phyloP scores from a whole-genome alignment of 2,329 filamentous ascomycete genomes.

The Penicillium sp. region DNA sequence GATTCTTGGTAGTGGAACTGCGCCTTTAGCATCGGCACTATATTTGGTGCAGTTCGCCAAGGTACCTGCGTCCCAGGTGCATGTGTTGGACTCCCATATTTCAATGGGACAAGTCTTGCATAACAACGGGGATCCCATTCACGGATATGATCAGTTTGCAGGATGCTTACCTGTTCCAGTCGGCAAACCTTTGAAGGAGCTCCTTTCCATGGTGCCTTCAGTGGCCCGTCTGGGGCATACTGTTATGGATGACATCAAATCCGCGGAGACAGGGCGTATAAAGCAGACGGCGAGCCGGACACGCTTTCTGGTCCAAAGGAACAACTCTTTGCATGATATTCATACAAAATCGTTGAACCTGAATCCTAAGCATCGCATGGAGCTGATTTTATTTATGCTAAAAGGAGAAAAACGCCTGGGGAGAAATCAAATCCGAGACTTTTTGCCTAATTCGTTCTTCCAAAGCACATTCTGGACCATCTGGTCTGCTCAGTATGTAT shows the following conservation, averaged over 20 bases:
- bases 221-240: not conserved
- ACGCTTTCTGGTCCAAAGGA: constrained; percentile 7
- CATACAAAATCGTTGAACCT: not conserved
- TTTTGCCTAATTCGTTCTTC: constrained; percentile 22
- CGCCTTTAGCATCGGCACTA: constrained; percentile 1
- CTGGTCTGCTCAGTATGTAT: constrained; percentile 22
- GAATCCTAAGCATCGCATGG: not conserved
- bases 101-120: not conserved
- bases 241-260: not conserved
- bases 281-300: not conserved
- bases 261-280: not conserved
- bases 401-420: constrained; percentile 23
- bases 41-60: constrained; percentile 2
- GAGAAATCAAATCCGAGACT: constrained; percentile 30
- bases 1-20: constrained; percentile 7
- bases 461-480: constrained; percentile 28
- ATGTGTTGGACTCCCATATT: not conserved
- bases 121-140: constrained; percentile 28
- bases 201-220: not conserved
- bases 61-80: not conserved
- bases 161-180: constrained; percentile 24
- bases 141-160: constrained; percentile 39
- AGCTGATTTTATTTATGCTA: constrained; percentile 1
- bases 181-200: not conserved
- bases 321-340: not conserved